Base-by-base conservation (phyloP, 768 basidiomycete genomes). In the Naganishia friedmannii region DNA sequence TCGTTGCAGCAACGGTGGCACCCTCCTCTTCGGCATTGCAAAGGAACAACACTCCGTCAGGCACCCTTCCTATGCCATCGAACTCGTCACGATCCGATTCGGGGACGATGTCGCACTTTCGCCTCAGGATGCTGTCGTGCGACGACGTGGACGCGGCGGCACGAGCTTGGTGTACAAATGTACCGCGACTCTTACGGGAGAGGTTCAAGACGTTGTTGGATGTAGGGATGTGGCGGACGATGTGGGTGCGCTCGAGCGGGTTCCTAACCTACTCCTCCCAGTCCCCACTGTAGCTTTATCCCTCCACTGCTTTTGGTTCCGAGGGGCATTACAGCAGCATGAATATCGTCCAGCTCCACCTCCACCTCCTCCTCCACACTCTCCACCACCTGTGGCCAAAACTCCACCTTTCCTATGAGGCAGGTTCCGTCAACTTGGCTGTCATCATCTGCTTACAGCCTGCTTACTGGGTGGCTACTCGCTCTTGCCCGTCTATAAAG, bases 151-250 rank as follows among this genome's bases (percentile, higher is more conserved):
- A 53, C 72, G 83, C 0, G 78, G 82, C 0, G 83, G 81, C 3
- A 84, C 83, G 17, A 78, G 82, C 34, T 72, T 84, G 17, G 79
- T 79, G 13, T 82, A 83, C 77, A 84, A 84, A 76, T 66, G 81
- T 23, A 82, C 80, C 0, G 77, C 80, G 15, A 81, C 82, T 0
- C 72, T 81, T 4, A 79, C 83, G 0, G 78, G 77, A 3, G 34
- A 74, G 34, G 82, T 81, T 5, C 78, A 12, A 42, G 51, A 53
- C 21, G n/a, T 70, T 2, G 56, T 17, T 12, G 46, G 19, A 21
- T 56, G 45, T 9, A 12, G 2, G 8, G 42, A 42, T 73, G 0
- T 72, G 68, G 31, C 65, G 81, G 21, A 63, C 21, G 68, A 26
- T 53, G 58, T 63, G 6, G 32, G 46, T 13, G 68, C 29, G 23